Evolutionary conservation across 495 filamentous ascomycete genomes (phyloP), one percentile per base, ranked within the genome.

Genomic region (Penicillium cataractarum): DNA sequence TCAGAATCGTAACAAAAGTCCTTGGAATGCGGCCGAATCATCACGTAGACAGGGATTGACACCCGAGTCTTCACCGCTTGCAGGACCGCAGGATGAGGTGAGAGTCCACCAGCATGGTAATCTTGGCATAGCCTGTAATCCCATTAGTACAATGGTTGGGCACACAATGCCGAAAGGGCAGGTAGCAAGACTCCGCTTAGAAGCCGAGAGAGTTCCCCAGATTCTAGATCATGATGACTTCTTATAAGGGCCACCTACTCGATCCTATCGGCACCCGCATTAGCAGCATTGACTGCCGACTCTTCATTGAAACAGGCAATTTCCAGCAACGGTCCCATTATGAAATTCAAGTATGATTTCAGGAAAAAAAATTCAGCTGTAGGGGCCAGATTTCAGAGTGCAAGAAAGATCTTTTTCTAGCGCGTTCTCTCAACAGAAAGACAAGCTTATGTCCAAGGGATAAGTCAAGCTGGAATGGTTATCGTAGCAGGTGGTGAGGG

Each of bases 281-380:
- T 31, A 7, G 70, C 69, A 27, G 83, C 82, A 26, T 70, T 64
- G 9, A 80, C 31, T 0, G 78, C 83, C 2, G 80, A 82, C 12
- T 71, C 49, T 6, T 65, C 24, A 48, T 71, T 78, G 67, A 86
- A 86, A 58, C 79, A 83, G 21, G 81, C 81, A 32, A 86, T 80
- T 71, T 86, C 83, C 17, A 82, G 64, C 35, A 81, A 29, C 13
- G 57, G 55, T 6, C 3, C 24, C 46, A n/a, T 50, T 2, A 17
- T 7, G 27, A 10, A 54, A 35, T 21, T 3, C 9, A 6, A 27
- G 26, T 15, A 1, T 21, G 3, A 21, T 12, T 17, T 1, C 12
- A 6, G 6, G 24, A 29, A 15, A n/a, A n/a, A n/a, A n/a, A n/a
- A n/a, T n/a, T n/a, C n/a, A n/a, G n/a, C n/a, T n/a, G n/a, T n/a